Base-by-base conservation (phyloP, 164 flowering plant genomes). In the Akebia trifoliata region DNA sequence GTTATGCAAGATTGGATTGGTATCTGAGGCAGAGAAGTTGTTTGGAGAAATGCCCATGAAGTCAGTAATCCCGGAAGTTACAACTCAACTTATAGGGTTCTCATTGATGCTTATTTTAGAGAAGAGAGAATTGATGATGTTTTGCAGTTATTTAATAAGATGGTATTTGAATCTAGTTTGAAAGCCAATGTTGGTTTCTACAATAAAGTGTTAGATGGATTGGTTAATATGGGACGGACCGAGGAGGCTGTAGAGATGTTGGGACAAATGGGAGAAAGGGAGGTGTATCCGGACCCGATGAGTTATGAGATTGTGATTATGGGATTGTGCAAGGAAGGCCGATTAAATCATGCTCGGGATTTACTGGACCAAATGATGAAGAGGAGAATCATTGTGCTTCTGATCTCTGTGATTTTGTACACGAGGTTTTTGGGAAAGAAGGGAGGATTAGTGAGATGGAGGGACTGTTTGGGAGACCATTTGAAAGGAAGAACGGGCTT, bases 271-370 rank as follows among this genome's bases (percentile, higher is more conserved):
- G 81, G 78, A 24, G 87, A 75, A 34, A 73, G 66, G 54, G 89
- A 85, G 58, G 78, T 82, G 12, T 85, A 79, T 69, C 97, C 95
- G 4, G 93, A 87, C 50, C 60, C 61, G 3, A 37, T 54, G 8
- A 71, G 74, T 22, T 90, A 81, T 65, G 90, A 85, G 64, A 60
- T 76, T 46, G 78, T 90, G 50, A 55, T 82, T 40, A 74, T 51
- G 62, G 86, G 73, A 7, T 73, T 90, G 20, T 75, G 80, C 57
- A 39, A 59, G 38, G 76, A 51, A 47, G 81, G 72, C 45, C 63
- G 57, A 46, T 56, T 75, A 24, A 90, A 83, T 31, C 52, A 29
- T 1, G 49, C 68, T 46, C 30, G 43, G 50, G 62, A 69, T 68
- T 57, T 87, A 42, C 50, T 85, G 1, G 74, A 61, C 8, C 80